Percentiles rank a stretch among this genome's conserved stretches.
Conservation (phyloP, 192 early-diverging fungal genomes). For the Podochytrium sp. region DNA sequence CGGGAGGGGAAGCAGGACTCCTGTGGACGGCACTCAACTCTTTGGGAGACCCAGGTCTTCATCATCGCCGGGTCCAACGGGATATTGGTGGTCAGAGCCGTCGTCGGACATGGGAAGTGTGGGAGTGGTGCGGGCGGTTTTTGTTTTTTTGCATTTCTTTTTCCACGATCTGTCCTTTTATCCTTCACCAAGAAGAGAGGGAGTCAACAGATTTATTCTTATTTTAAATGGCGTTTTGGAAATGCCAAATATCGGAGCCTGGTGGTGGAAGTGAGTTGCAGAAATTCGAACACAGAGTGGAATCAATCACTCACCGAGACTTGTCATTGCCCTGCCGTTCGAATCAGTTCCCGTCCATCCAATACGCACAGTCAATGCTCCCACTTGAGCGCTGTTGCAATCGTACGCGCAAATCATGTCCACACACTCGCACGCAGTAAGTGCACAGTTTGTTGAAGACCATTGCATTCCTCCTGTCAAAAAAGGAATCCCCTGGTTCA, state of each 20-base stretch:
- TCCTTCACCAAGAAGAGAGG: neutral
- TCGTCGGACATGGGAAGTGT: neutral
- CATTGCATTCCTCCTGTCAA: slow-evolving; percentile 35
- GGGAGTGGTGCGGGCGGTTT: neutral
- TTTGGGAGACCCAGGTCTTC: slow-evolving; percentile 93
- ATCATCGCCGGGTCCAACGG: slow-evolving; percentile 46
- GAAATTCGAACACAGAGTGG: slow-evolving; percentile 11
- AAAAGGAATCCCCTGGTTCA: slow-evolving; percentile 41
- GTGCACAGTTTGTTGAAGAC: slow-evolving; percentile 44
- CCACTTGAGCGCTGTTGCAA: slow-evolving; percentile 31
- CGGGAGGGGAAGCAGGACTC: neutral
- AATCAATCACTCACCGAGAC: slow-evolving; percentile 27
- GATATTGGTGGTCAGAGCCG: slow-evolving; percentile 4
- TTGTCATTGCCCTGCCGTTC: slow-evolving; percentile 27
- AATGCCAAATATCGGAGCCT: slow-evolving; percentile 44
- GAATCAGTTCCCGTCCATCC: slow-evolving; percentile 39
- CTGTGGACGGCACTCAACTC: slow-evolving; percentile 46
- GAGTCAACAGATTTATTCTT: neutral
- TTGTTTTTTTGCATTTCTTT: slow-evolving; percentile 7
- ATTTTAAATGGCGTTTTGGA: slow-evolving; percentile 46
- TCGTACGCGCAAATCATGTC: slow-evolving; percentile 47
- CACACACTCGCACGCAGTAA: slow-evolving; percentile 46
- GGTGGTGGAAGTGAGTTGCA: slow-evolving; percentile 16
- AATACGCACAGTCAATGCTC: slow-evolving; percentile 22
- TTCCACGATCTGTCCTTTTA: neutral